Evolutionary conservation across 2,329 filamentous ascomycete genomes (phyloP).

Genomic region (Arthrinium puccinioides): DNA sequence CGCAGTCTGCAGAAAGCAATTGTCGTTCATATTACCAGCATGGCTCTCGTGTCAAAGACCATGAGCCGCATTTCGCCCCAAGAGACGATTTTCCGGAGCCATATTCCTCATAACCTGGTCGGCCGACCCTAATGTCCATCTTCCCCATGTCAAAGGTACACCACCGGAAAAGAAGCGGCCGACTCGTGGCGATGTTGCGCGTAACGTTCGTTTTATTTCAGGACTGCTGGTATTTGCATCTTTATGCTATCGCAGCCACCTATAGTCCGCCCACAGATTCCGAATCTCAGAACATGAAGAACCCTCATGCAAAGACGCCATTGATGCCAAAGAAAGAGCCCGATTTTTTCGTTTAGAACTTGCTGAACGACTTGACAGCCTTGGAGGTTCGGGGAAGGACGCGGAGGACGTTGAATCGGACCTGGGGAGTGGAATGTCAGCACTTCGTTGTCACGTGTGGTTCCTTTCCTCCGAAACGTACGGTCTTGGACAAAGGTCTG

Average conservation of each 20-base stretch:
- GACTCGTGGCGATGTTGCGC: too few species aligned
- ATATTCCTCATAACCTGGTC: too few species aligned
- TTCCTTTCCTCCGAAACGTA: conserved; percentile 47
- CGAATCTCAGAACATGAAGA: conserved; percentile 30
- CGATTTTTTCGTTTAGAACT: conserved; percentile 85
- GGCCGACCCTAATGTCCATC: too few species aligned
- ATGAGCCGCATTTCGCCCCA: too few species aligned
- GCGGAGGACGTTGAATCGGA: conserved; percentile 99
- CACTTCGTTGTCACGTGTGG: too few species aligned
- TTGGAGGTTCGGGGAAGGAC: conserved; percentile 97
- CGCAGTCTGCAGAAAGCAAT: too few species aligned
- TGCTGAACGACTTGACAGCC: conserved; percentile 94
- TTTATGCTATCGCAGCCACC: conserved; percentile 24
- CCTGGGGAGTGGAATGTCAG: conserved; percentile 39
- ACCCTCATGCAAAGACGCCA: conserved; percentile 43
- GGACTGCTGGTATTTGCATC: conserved; percentile 22
- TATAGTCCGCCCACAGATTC: conserved; percentile 25
- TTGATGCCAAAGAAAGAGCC: conserved; percentile 42
- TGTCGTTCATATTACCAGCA: too few species aligned
- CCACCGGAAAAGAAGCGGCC: too few species aligned
- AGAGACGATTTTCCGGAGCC: too few species aligned
- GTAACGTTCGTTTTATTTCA: conserved; percentile 24
- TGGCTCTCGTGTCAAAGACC: too few species aligned
- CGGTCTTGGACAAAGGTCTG: conserved; percentile 98
- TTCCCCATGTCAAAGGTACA: too few species aligned